These are phyloP conservation scores for Mycena rebaudengoi DNA, from an alignment of 768 basidiomycete species.

Conservation along the genomic window DNA sequence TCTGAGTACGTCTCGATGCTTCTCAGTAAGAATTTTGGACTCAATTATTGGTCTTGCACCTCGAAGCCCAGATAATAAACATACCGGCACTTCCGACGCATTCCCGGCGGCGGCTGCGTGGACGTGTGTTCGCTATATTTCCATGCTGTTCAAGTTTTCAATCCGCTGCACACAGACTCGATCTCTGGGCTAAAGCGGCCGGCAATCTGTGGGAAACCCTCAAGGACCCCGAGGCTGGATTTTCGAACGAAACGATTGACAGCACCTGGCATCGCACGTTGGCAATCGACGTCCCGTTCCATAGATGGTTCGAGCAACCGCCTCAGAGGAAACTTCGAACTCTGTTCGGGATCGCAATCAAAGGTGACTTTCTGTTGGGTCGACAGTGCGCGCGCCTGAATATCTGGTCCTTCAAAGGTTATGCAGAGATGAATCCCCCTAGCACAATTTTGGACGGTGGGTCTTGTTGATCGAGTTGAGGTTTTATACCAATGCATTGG, in stretches of 20 bases:
- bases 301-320: conserved; percentile 3
- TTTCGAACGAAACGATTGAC: background rate
- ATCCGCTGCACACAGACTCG: background rate
- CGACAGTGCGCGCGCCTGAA: background rate
- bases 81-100: conserved; percentile 6
- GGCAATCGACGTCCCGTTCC: conserved; percentile 2
- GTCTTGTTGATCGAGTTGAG: conserved; percentile 1
- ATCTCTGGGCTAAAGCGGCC: background rate
- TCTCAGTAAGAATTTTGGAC: conserved; percentile 1
- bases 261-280: conserved; percentile 4
- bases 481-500: background rate
- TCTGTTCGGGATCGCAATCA: conserved; percentile 5
- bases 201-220: conserved; percentile 8
- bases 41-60: conserved; percentile 2
- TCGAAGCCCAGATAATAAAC: conserved; percentile 9
- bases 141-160: background rate
- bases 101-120: conserved; percentile 3
- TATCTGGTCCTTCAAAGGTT: background rate
- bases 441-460: conserved; percentile 8
- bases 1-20: conserved; percentile 25
- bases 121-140: background rate
- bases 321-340: conserved; percentile 1
- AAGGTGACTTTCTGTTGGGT: conserved; percentile 8
- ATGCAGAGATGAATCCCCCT: conserved; percentile 10
- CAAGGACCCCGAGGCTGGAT: background rate